Evolutionary conservation across 331 rosid species (phyloP).

Genomic region (Spiraea crenata): DNA sequence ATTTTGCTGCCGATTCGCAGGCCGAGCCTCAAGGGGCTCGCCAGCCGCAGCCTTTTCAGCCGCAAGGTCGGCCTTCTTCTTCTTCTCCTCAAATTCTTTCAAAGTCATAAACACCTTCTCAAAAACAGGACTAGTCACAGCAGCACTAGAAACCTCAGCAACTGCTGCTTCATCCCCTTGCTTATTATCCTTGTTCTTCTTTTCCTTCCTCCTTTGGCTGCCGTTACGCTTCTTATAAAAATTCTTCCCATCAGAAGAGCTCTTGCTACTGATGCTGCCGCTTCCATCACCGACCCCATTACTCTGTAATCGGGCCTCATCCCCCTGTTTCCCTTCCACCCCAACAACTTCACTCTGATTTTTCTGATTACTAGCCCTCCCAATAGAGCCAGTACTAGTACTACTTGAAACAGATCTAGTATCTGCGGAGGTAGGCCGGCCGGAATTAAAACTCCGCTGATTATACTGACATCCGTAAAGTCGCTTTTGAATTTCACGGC

Average conservation of each 20-base stretch:
- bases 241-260: not conserved
- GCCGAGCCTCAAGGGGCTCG: too few species aligned
- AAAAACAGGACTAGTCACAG: not conserved
- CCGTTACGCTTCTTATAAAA: not conserved
- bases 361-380: not conserved
- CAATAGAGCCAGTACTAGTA: not conserved
- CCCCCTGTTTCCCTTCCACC: not conserved
- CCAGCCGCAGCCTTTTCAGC: too few species aligned
- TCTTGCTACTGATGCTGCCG: not conserved
- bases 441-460: not conserved
- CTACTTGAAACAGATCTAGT: not conserved
- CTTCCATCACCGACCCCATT: not conserved
- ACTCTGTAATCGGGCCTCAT: not conserved
- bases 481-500: too few species aligned
- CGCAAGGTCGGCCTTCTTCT: not conserved
- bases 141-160: not conserved
- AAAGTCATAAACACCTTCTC: not conserved
- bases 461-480: not conserved
- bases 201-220: not conserved
- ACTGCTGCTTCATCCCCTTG: not conserved
- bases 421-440: not conserved
- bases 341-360: not conserved
- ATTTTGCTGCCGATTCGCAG: too few species aligned
- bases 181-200: not conserved
- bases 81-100: conserved; percentile 4